These are phyloP conservation scores for Chloranthus sessilifolius DNA, from an alignment of 164 flowering plant genomes.

Conservation along the genomic window DNA sequence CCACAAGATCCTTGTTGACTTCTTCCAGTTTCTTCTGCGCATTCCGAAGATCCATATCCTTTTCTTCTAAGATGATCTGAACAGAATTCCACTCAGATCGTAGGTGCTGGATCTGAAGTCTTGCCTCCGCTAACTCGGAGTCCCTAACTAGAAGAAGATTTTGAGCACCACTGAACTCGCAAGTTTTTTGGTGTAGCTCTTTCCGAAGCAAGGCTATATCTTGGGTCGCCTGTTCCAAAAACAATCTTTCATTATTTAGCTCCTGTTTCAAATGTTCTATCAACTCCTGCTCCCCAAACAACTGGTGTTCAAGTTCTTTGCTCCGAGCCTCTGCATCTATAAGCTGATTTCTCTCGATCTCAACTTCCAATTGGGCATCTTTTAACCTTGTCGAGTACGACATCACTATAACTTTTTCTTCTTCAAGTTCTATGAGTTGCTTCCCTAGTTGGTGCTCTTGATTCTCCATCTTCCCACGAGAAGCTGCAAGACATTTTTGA, in stretches of 20 bases:
- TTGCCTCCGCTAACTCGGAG: slow-evolving; percentile 62
- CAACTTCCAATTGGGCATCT: slow-evolving; percentile 64
- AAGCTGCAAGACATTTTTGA: slow-evolving; percentile 60
- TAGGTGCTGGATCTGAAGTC: slow-evolving; percentile 73
- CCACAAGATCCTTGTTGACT: slow-evolving; percentile 36
- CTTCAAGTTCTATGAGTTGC: slow-evolving; percentile 60
- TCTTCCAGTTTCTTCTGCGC: slow-evolving; percentile 49
- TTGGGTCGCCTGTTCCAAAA: slow-evolving; percentile 37
- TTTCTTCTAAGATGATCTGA: slow-evolving; percentile 52
- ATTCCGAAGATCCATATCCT: slow-evolving; percentile 47
- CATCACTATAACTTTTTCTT: slow-evolving; percentile 36
- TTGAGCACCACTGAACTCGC: slow-evolving; percentile 37
- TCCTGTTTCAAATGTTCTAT: slow-evolving; percentile 40
- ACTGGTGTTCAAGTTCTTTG: slow-evolving; percentile 56
- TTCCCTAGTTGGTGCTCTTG: slow-evolving; percentile 52
- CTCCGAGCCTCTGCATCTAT: slow-evolving; percentile 63
- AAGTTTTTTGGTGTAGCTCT: slow-evolving; percentile 41
- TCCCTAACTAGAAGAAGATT: slow-evolving; percentile 55
- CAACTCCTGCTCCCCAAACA: slow-evolving; percentile 47
- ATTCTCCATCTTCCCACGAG: slow-evolving; percentile 51
- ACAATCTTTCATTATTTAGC: slow-evolving; percentile 46
- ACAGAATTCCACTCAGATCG: slow-evolving; percentile 50
- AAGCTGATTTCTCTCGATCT: slow-evolving; percentile 56
- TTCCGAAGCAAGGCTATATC: slow-evolving; percentile 40
- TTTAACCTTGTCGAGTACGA: slow-evolving; percentile 47